Base-by-base conservation (phyloP, 176 grass and related monocot species). In the Carex parvula region DNA sequence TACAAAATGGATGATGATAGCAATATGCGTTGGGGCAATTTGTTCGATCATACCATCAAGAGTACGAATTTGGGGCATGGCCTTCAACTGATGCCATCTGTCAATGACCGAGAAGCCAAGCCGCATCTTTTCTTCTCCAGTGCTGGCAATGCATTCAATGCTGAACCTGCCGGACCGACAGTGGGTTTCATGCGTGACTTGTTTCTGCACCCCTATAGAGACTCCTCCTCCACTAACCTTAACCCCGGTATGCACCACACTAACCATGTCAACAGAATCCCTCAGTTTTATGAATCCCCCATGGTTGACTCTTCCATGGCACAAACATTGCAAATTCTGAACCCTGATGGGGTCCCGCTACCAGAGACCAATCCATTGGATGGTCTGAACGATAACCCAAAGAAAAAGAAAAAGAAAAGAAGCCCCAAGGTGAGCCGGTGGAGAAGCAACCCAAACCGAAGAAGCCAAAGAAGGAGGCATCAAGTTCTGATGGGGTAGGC, bases 381-480 rank as follows among this genome's bases (percentile, higher is more conserved):
- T 66, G 78, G 55, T 18, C 59, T 80, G 50, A 76, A 65, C 24
- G 42, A 77, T 55, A 80, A 17, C 55, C 78, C 66, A 21, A 87
- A 82, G 57, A 87, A 87, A 59, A 81, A 87, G 62, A 70, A 79
- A 16, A 79, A 79, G 77, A 81, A 81, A 90, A 90, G 81, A 90
- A 90, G 59, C 69, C 76, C 46, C 85, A 62, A 53, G 74, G 74
- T 22, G 81, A 71, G 65, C 61, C 57, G 18, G 84, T 84, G 35
- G 84, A 68, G 30, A 87, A 84, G 54, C 84, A 83, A 57, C 82
- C 89, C 4, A 90, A 87, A 76, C 82, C 18, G 1, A 90, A 90
- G 84, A 90, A 87, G 42, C 72, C 65, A n/a, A 90, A 90, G 78
- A 90, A 90, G 66, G 82, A 83, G 48, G 85, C 61, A 9, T 87